Evolutionary conservation across 179 eudicot species (phyloP), one percentile per base, ranked within the genome.

Genomic region (Gypsophila paniculata): DNA sequence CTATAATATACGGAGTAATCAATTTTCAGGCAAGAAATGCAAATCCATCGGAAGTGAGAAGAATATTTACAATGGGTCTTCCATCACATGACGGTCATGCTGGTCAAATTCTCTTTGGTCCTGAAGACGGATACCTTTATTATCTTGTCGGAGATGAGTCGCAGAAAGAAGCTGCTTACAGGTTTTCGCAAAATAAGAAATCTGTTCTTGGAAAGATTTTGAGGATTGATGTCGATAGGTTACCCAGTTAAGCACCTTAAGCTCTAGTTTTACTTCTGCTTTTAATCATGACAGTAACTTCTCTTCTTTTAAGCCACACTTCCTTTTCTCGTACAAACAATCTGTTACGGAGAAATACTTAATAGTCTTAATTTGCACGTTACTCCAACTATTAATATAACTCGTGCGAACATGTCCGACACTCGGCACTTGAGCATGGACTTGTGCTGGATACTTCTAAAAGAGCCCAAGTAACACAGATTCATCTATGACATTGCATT

Each of bases 41-140:
- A 49, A 68, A 38, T 42, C 73, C 73, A n/a, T 48, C 34, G 36
- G 78, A 75, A 70, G 78, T 55, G 44, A 69, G 78, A 75, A 75
- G 78, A 66, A 75, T 75, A 75, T 62, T 75, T 49, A 75, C 78
- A 22, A 61, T 61, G 69, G 78, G 78, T 44, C 69, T 75, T 61
- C 69, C 78, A 52, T 61, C 48, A 14, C 54, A 69, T 69, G 34
- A 8, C 5, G 69, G 44, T 62, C 74, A 75, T 69, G 78, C 69
- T 23, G 78, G 74, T 17, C 78, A 75, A 49, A 75, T 75, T 75
- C 55, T 61, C 26, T 69, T 75, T 61, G 78, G 74, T 29, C 78
- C 78, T 61, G 73, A 71, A 60, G 74, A 75, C 17, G 78, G 73
- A 21, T 69, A 60, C 54, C 25, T 75, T 29, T 75, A 75, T 69